Base-by-base conservation (phyloP, 164 flowering plant species). In the Aristolochia fimbriata region DNA sequence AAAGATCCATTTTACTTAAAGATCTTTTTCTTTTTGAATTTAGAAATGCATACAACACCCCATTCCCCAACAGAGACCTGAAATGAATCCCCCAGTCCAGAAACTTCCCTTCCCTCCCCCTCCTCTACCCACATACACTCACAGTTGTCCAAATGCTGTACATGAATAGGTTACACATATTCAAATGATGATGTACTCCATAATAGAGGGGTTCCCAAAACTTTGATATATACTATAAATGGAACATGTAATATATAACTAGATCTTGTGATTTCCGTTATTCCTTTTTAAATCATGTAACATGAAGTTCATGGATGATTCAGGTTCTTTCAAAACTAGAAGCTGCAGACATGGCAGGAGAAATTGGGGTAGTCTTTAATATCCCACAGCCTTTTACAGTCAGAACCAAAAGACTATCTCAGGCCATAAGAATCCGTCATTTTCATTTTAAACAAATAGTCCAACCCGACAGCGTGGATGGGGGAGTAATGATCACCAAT, bases 311-410 rank as follows among this genome's bases (percentile, higher is more conserved):
- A 37, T 37, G 9, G 43, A 5, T 7, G 4, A 3, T 37, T 37
- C 83, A 86, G 91, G 47, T 70, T 67, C 59, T 90, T 73, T 63
- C 80, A 61, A 81, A 74, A 69, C 68, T 80, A 66, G 87, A 75
- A 68, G 55, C 91, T 45, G 69, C 81, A 54, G 82, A 81, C 25
- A 78, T 87, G 84, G 82, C 78, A 59, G 97, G 97, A 60, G 97
- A 90, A 72, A 82, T 87, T 27, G 97, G 82, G 30, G 92, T 90
- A 8, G 50, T 90, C 58, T 73, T 90, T 75, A 90, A 87, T 70
- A 77, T 79, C 64, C 92, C 89, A 41, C 97, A 90, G 66, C 97
- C 92, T 61, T 90, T 81, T 67, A 89, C 94, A 54, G 84, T 89
- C 71, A 82, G 94, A 71, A 89, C 84, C 48, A 90, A 65, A 76